A percentile compares a stretch with the other conserved stretches of the same genome.
Evolutionary conservation across 148 eudicot species (phyloP).

Genomic region (Diospyros kaki): DNA sequence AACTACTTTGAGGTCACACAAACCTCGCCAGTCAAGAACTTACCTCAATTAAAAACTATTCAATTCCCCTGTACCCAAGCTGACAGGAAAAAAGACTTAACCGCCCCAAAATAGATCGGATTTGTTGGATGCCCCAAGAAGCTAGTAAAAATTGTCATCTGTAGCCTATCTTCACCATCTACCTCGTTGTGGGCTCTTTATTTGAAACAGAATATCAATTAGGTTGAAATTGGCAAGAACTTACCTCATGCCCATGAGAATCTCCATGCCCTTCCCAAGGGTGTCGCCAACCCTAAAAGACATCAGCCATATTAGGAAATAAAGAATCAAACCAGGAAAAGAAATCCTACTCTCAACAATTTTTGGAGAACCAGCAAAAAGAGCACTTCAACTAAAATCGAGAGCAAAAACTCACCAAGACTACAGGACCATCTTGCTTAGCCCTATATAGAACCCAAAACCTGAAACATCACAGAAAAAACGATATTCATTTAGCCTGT

Average conservation of each 20-base stretch:
- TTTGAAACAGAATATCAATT: neutral
- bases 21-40: no score
- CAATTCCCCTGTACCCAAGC: no score
- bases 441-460: constrained; percentile 96
- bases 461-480: constrained; percentile 44
- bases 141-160: no score
- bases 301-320: neutral
- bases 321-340: neutral
- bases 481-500: neutral
- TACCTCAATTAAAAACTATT: no score
- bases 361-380: neutral
- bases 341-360: neutral
- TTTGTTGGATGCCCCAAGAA: no score
- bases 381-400: neutral
- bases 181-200: no score
- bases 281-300: constrained; percentile 85
- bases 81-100: no score
- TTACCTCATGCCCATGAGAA: constrained; percentile 45
- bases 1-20: no score
- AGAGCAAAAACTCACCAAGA: constrained; percentile 51
- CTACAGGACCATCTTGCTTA: constrained; percentile 96
- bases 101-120: no score
- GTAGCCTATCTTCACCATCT: no score
- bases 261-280: constrained; percentile 98
- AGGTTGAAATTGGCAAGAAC: neutral